phyloP scores from a whole-genome alignment of 78 protist genomes.

The Trichosphaerium sp. region DNA sequence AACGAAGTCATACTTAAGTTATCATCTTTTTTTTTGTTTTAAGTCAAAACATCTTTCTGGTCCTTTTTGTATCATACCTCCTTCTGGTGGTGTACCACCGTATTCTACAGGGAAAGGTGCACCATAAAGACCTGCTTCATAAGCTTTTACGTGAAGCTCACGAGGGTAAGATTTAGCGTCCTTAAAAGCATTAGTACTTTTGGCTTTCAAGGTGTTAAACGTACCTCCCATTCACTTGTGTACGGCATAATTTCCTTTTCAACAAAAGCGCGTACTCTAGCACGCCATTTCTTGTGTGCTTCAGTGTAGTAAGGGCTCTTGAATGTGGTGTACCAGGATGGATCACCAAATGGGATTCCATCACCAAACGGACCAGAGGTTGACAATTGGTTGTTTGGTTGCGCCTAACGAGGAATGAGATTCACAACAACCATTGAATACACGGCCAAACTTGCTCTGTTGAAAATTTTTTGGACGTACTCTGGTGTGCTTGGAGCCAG shows the following conservation, averaged over 20 bases:
- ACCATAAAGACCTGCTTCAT: conserved; percentile 2
- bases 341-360: conserved; percentile 30
- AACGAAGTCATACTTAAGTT: too few species aligned
- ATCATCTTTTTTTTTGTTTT: conserved; percentile 5
- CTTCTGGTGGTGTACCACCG: neutral
- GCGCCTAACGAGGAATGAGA: too few species aligned
- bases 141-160: conserved; percentile 2
- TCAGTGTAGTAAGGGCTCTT: conserved; percentile 30
- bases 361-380: conserved; percentile 6
- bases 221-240: conserved; percentile 45
- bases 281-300: conserved; percentile 20
- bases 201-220: too few species aligned
- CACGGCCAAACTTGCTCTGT: too few species aligned
- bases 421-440: too few species aligned
- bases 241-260: conserved; percentile 41
- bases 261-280: conserved; percentile 16
- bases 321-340: conserved; percentile 36
- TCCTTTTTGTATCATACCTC: conserved; percentile 11
- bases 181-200: conserved; percentile 1
- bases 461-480: too few species aligned
- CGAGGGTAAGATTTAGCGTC: conserved; percentile 6
- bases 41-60: conserved; percentile 14
- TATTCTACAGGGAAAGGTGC: neutral
- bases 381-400: neutral
- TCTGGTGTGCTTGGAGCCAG: too few species aligned